Evolutionary conservation across 129 eudicot species (phyloP), one percentile per base, ranked within the genome.

Genomic region (Ambrosia artemisiifolia): DNA sequence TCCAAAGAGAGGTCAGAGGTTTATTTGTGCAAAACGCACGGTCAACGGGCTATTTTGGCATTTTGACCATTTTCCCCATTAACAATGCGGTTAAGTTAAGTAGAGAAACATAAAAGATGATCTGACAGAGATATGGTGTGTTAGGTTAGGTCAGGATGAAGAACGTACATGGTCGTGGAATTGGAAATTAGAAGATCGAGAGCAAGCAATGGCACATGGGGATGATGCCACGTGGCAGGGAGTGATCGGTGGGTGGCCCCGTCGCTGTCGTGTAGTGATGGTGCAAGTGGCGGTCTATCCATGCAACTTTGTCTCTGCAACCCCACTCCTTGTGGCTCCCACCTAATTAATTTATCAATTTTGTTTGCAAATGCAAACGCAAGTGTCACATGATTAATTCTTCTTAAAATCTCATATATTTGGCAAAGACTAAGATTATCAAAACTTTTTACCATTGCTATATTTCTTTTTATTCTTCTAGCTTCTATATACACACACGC

Each of bases 271-370:
- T 79, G 49, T 55, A 71, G 79, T 50, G 84, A 77, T 65, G 79
- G 72, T 79, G 81, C 86, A 82, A 75, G 74, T 85, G 83, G 78
- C 82, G 82, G 86, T 85, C 74, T 67, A 77, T 79, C 91, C 87
- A 83, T 78, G 74, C 68, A 78, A 75, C 79, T 44, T 71, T 85
- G 89, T 81, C 89, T 67, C 81, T 70, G 38, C 69, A 67, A 48
- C 54, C 72, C 81, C 81, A 70, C 67, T 48, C 83, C 83, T 28
- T 51, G 54, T 76, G 83, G 80, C 51, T 82, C 83, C 49, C 63
- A 36, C 73, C 59, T 73, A 53, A 4, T 63, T 56, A 70, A 32
- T 76, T 65, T 17, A 59, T 75, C 46, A 66, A 59, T 57, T 56
- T 76, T 16, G 64, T 54, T n/a, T n/a, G n/a, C 54, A 30, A 57